Evolutionary conservation across 495 filamentous ascomycete genomes (phyloP).

Genomic region (Xylona heveae): DNA sequence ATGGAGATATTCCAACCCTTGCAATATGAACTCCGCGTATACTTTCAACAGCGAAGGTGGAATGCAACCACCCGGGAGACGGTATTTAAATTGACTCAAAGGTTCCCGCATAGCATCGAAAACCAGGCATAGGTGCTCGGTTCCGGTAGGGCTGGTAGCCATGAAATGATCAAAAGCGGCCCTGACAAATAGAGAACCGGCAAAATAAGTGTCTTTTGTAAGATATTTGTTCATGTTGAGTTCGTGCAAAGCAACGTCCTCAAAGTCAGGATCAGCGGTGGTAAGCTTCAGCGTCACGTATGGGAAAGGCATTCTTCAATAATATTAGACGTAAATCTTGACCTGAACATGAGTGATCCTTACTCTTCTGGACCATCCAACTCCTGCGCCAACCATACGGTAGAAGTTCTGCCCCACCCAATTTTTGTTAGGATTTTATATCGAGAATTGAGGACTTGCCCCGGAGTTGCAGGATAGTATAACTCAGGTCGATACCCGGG

Average conservation of each 20-base stretch:
- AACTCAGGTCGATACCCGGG: background rate
- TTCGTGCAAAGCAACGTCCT: background rate
- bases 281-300: background rate
- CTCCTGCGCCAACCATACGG: background rate
- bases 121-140: constrained; percentile 6
- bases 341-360: background rate
- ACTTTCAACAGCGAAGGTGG: constrained; percentile 2
- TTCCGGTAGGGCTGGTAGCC: background rate
- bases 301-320: background rate
- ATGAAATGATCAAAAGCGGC: background rate
- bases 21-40: background rate
- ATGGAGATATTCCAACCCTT: constrained; percentile 7
- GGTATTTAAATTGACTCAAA: constrained; percentile 2
- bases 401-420: background rate
- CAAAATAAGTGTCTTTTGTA: too few relatives aligned
- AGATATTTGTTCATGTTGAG: background rate
- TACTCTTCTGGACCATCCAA: background rate
- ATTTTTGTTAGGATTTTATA: background rate
- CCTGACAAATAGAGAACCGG: background rate
- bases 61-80: constrained; percentile 1
- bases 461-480: background rate
- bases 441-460: background rate
- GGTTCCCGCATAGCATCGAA: constrained; percentile 6
- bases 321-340: background rate
- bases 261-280: background rate